Conservation (phyloP, 164 flowering plant genomes). For the Piper longum region DNA sequence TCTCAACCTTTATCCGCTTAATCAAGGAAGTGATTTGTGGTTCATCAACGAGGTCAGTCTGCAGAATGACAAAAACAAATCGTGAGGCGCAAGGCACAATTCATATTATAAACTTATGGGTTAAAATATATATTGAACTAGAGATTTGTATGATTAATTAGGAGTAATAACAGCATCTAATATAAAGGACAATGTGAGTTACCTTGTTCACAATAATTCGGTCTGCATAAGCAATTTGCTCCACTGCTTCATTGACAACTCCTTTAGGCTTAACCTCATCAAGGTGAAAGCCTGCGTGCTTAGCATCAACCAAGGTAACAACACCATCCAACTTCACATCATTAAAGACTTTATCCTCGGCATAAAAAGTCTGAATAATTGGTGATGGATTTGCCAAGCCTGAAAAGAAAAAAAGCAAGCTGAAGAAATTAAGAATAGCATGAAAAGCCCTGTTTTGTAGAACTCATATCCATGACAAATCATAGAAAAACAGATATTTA, state of each 20-base stretch:
- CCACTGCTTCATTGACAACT: conserved; percentile 89
- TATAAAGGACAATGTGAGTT: not conserved
- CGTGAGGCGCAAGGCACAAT: not conserved
- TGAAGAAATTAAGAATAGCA: not conserved
- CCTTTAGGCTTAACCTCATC: conserved; percentile 92
- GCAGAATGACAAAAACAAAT: not conserved
- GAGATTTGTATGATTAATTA: no score
- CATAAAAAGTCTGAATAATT: conserved; percentile 95
- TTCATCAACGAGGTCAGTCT: conserved; percentile 93
- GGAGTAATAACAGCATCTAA: no score
- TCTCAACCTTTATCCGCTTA: conserved; percentile 57
- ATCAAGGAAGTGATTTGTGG: conserved; percentile 50
- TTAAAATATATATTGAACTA: no score
- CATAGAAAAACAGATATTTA: no score
- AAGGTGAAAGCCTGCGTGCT: conserved; percentile 64
- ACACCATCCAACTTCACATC: conserved; percentile 97
- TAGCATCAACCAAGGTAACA: conserved; percentile 94
- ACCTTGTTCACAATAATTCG: conserved; percentile 95
- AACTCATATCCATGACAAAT: no score
- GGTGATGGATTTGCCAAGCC: conserved; percentile 98
- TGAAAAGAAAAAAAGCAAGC: conserved; percentile 13
- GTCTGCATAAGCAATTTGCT: conserved; percentile 91
- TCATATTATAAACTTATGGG: no score
- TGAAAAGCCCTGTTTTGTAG: not conserved
- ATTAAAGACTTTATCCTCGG: conserved; percentile 74